Conservation (phyloP, 345 rosid genomes). For the Salix viminalis region DNA sequence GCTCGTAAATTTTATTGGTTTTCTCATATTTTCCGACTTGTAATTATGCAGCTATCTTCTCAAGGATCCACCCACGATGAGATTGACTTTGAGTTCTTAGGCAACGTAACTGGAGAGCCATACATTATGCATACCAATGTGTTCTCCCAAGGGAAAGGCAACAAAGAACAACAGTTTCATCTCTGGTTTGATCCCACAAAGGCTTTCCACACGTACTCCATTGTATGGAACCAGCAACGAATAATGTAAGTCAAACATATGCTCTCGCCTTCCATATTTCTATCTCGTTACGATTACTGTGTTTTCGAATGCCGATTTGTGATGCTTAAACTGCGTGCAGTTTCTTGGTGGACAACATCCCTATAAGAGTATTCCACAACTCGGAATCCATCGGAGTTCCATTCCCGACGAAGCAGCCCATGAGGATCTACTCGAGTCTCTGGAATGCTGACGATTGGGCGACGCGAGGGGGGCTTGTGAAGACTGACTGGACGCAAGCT, state of each 20-base stretch:
- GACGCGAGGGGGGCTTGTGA: slow-evolving; percentile 6
- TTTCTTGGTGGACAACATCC: slow-evolving; percentile 12
- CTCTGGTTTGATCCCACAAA: slow-evolving; percentile 17
- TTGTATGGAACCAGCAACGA: slow-evolving; percentile 1
- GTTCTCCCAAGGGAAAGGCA: slow-evolving; percentile 5
- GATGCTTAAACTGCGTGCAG: neutral
- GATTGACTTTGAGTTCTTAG: slow-evolving; percentile 10
- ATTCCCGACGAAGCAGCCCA: slow-evolving; percentile 12
- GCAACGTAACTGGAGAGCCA: slow-evolving; percentile 8
- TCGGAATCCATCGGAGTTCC: neutral
- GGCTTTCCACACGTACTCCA: slow-evolving; percentile 11
- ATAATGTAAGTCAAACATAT: slow-evolving; percentile 1
- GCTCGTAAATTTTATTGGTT: neutral
- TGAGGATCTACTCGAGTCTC: slow-evolving; percentile 5
- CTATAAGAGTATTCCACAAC: slow-evolving; percentile 11
- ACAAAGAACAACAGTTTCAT: slow-evolving; percentile 5
- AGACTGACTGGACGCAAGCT: slow-evolving; percentile 15
- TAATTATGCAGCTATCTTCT: slow-evolving; percentile 1
- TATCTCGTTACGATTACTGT: neutral
- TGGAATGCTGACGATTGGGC: slow-evolving; percentile 20
- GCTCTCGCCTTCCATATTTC: neutral
- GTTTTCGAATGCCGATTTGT: neutral
- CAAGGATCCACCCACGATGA: slow-evolving; percentile 13
- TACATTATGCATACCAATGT: slow-evolving; percentile 12
- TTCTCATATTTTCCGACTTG: neutral